phyloP scores from a whole-genome alignment of 139 green algal species.

The Nannochloris sp. region DNA sequence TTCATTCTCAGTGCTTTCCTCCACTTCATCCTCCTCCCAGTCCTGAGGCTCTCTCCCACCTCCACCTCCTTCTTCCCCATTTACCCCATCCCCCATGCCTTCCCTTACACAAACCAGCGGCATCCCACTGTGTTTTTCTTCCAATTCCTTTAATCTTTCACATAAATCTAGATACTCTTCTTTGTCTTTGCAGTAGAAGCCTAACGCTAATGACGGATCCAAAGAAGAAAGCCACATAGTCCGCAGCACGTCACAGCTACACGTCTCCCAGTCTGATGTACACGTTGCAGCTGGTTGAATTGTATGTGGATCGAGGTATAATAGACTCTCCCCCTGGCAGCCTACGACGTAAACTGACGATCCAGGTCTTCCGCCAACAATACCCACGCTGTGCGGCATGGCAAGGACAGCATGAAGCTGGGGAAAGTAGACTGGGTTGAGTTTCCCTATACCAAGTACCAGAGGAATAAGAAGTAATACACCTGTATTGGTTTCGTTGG shows the following conservation, averaged over 20 bases:
- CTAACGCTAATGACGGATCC: conserved; percentile 80
- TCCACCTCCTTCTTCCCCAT: background rate
- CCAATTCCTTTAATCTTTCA: background rate
- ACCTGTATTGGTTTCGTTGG: background rate
- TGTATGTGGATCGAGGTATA: conserved; percentile 82
- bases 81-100: background rate
- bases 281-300: conserved; percentile 37
- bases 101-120: background rate
- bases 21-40: background rate
- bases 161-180: conserved; percentile 15
- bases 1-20: background rate
- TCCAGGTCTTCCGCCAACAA: conserved; percentile 77
- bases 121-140: background rate
- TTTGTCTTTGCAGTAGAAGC: conserved; percentile 61
- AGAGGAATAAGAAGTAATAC: conserved; percentile 78
- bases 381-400: conserved; percentile 75
- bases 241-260: conserved; percentile 27
- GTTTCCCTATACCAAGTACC: conserved; percentile 74
- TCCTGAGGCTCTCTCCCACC: background rate
- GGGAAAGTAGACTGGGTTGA: conserved; percentile 66
- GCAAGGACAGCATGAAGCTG: conserved; percentile 68
- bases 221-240: conserved; percentile 56
- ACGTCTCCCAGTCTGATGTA: conserved; percentile 20
- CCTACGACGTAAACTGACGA: conserved; percentile 84
- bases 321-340: conserved; percentile 46